Evolutionary conservation across 2,329 filamentous ascomycete species (phyloP).

Genomic region (Sporothrix pseudoabietina): DNA sequence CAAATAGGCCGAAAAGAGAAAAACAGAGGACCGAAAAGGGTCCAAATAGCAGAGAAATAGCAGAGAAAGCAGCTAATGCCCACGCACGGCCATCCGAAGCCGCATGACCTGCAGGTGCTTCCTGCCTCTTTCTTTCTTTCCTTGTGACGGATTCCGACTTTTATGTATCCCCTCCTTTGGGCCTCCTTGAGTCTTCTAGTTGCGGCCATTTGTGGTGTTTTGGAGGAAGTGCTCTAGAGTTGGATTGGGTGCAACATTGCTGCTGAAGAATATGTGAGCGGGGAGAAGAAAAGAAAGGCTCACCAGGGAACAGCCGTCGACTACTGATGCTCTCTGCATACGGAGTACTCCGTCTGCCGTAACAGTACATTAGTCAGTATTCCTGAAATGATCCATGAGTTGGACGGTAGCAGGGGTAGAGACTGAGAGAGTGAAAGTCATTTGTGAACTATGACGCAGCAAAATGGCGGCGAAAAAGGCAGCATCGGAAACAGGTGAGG

Average conservation of each 20-base stretch:
- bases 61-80: background rate
- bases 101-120: conserved; percentile 16
- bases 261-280: background rate
- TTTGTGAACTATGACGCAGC: conserved; percentile 13
- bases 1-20: background rate
- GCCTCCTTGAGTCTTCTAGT: background rate
- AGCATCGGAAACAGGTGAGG: background rate
- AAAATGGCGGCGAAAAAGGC: background rate
- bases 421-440: background rate
- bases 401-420: background rate
- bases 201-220: background rate
- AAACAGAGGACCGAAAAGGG: conserved; percentile 4
- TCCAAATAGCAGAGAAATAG: background rate
- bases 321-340: background rate
- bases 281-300: background rate
- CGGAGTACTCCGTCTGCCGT: background rate
- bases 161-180: background rate
- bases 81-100: conserved; percentile 18
- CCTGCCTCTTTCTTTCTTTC: background rate
- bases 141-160: background rate
- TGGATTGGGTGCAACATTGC: background rate
- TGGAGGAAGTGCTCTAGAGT: background rate
- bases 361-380: background rate
- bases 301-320: background rate
- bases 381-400: background rate